phyloP scores from a whole-genome alignment of 345 rosid genomes.

The Citrus sinensis region DVS_A1.0 CM039162.1:32657001-32657500 shows the following conservation, averaged over 20 bases:
- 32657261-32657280: background rate
- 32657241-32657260: background rate
- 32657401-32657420: conserved; percentile 90
- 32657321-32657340: conserved; percentile 82
- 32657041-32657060: conserved; percentile 49
- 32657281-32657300: background rate
- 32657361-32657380: conserved; percentile 87
- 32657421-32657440: conserved; percentile 94
- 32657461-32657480: conserved; percentile 98
- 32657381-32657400: conserved; percentile 96
- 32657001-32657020: conserved; percentile 84
- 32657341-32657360: conserved; percentile 97
- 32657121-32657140: conserved; percentile 85
- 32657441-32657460: conserved; percentile 94
- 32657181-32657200: conserved; percentile 68
- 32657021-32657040: conserved; percentile 85
- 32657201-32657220: background rate
- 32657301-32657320: background rate
- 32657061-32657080: conserved; percentile 74
- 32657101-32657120: conserved; percentile 95
- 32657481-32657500: conserved; percentile 99
- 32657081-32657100: conserved; percentile 79
- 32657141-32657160: conserved; percentile 93
- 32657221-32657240: background rate
- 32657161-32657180: conserved; percentile 98